Conservation (phyloP, 495 filamentous ascomycete genomes). For the Aspergillus coremiiformis region DNA sequence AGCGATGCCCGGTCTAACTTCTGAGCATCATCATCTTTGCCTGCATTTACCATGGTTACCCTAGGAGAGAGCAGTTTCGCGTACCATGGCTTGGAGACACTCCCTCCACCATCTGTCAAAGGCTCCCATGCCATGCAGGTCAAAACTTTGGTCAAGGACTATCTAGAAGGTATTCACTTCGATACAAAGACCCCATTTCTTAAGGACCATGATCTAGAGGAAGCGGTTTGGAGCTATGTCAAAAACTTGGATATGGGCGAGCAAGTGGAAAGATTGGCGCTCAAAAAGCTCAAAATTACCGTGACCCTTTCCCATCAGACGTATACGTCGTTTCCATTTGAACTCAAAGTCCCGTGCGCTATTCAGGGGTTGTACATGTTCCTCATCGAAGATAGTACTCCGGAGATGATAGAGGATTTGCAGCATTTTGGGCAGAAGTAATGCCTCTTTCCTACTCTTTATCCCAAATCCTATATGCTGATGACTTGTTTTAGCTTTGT, state of each 20-base stretch:
- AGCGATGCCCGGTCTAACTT: too few relatives aligned
- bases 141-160: too few relatives aligned
- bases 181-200: too few relatives aligned
- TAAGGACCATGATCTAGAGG: background rate
- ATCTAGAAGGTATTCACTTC: too few relatives aligned
- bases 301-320: background rate
- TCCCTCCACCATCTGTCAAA: too few relatives aligned
- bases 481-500: background rate
- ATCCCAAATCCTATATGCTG: background rate
- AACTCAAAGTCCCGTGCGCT: background rate
- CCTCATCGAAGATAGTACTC: constrained; percentile 1
- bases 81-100: too few relatives aligned
- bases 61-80: too few relatives aligned
- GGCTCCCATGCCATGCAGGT: too few relatives aligned
- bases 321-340: background rate
- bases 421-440: background rate
- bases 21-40: too few relatives aligned
- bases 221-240: background rate
- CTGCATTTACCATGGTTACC: too few relatives aligned
- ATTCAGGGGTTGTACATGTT: background rate
- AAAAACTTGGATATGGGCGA: background rate
- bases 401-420: background rate
- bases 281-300: background rate
- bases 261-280: background rate
- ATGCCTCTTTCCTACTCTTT: too few relatives aligned